phyloP scores from a whole-genome alignment of 495 filamentous ascomycete genomes.

The Penicillium malachiteum region DNA sequence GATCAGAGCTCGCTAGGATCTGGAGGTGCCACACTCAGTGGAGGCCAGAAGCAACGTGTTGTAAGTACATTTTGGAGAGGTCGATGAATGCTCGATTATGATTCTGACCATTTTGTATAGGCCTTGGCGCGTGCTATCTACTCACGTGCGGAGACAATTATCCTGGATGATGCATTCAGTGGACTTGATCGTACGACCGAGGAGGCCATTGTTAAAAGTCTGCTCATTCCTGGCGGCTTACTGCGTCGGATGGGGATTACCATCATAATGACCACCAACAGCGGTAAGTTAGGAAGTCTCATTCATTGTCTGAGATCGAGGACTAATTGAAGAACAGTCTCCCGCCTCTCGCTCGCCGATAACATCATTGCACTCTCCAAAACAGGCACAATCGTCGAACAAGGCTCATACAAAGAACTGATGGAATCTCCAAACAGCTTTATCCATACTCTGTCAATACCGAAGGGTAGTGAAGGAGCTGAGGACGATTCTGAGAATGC shows the following conservation, averaged over 20 bases:
- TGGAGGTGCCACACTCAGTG: not conserved
- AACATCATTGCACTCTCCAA: not conserved
- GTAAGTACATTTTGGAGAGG: not conserved
- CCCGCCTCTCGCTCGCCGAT: not conserved
- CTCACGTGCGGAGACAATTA: not conserved
- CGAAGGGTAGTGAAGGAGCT: no score
- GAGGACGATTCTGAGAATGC: no score
- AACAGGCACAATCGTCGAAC: not conserved
- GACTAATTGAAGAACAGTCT: no score
- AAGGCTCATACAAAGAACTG: not conserved
- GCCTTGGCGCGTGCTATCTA: not conserved
- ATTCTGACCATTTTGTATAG: no score
- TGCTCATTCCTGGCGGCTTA: not conserved
- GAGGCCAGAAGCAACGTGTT: slow-evolving; percentile 1
- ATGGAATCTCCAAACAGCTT: no score
- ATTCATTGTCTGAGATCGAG: not conserved
- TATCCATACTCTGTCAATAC: no score
- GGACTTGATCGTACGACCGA: not conserved
- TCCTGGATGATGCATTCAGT: not conserved
- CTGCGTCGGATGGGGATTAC: no score
- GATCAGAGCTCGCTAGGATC: not conserved
- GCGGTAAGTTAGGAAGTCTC: not conserved
- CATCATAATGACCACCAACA: no score
- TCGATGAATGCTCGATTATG: no score
- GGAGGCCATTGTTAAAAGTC: not conserved